phyloP scores from a whole-genome alignment of 371 early-diverging fungal genomes.

The Capniomyces stellatus region DNA sequence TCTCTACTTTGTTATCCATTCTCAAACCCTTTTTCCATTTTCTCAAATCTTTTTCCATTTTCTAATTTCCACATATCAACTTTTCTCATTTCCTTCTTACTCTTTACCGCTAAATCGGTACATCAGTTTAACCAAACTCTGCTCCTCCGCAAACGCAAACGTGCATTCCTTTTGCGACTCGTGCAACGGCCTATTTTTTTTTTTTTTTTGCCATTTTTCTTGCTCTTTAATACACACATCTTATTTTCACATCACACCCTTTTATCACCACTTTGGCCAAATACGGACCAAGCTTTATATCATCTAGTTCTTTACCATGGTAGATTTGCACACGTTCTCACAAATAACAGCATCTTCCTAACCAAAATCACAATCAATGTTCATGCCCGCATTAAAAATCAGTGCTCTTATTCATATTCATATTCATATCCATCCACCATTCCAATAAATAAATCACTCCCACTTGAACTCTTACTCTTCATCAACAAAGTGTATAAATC shows the following conservation, averaged over 20 bases:
- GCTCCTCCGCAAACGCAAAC: conserved; percentile 3
- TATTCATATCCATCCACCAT: background rate
- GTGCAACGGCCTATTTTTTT: background rate
- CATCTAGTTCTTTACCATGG: too few relatives aligned
- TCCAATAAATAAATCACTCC: background rate
- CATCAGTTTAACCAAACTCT: background rate
- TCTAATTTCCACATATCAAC: background rate
- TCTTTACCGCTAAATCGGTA: background rate
- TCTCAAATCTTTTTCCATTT: background rate
- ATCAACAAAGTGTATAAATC: conserved; percentile 3
- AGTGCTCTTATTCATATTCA: background rate
- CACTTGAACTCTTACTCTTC: background rate
- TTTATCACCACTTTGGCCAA: too few relatives aligned
- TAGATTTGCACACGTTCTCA: too few relatives aligned
- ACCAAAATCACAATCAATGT: background rate
- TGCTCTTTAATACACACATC: too few relatives aligned
- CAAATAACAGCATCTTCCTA: background rate
- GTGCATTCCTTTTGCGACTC: conserved; percentile 2
- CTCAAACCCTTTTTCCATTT: too few relatives aligned
- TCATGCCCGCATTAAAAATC: background rate
- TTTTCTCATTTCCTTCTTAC: background rate
- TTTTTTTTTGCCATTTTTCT: too few relatives aligned
- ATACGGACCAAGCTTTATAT: too few relatives aligned
- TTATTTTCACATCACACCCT: too few relatives aligned
- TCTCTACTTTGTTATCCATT: too few relatives aligned